Percentiles rank a stretch among this genome's conserved stretches.
Evolutionary conservation across 768 basidiomycete species (phyloP).

Genomic region (Mycena kentingensis): DNA sequence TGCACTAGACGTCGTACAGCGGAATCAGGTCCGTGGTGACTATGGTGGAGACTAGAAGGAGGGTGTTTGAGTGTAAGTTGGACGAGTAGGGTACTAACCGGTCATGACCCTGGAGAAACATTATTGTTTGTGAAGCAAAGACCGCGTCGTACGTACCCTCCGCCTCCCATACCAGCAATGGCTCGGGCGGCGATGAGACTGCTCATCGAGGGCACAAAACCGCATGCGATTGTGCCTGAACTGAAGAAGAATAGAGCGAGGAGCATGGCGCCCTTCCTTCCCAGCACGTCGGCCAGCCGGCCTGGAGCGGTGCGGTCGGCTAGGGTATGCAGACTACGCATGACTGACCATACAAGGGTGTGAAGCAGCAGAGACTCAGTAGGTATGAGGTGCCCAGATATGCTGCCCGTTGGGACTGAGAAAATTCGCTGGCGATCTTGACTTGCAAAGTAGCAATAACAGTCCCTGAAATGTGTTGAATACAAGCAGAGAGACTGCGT

Average conservation of each 20-base stretch:
- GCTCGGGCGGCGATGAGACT: conserved; percentile 78
- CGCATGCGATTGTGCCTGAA: conserved; percentile 86
- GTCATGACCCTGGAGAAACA: conserved; percentile 71
- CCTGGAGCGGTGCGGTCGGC: conserved; percentile 43
- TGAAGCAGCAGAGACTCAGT: conserved; percentile 87
- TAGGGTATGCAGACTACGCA: conserved; percentile 2
- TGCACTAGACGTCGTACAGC: conserved; percentile 52
- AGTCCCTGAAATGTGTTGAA: conserved; percentile 64
- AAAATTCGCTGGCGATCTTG: conserved; percentile 84
- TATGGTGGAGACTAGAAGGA: conserved; percentile 69
- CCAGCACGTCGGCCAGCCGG: conserved; percentile 81
- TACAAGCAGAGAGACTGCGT: conserved; percentile 9
- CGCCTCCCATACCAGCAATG: conserved; percentile 90
- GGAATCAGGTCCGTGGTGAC: conserved; percentile 89
- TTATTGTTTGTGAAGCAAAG: conserved; percentile 26
- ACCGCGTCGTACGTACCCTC: conserved; percentile 82
- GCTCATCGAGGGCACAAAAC: conserved; percentile 84
- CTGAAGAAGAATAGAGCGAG: conserved; percentile 84
- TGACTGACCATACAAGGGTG: conserved; percentile 77
- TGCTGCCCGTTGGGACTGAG: conserved; percentile 75
- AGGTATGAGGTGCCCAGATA: conserved; percentile 91
- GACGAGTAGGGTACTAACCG: conserved; percentile 46
- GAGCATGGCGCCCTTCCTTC: conserved; percentile 85
- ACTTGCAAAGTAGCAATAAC: conserved; percentile 85
- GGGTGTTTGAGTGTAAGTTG: conserved; percentile 28